Conservation (phyloP, 1,139 yeast species). For the Suhomyces choctaworum region DNA sequence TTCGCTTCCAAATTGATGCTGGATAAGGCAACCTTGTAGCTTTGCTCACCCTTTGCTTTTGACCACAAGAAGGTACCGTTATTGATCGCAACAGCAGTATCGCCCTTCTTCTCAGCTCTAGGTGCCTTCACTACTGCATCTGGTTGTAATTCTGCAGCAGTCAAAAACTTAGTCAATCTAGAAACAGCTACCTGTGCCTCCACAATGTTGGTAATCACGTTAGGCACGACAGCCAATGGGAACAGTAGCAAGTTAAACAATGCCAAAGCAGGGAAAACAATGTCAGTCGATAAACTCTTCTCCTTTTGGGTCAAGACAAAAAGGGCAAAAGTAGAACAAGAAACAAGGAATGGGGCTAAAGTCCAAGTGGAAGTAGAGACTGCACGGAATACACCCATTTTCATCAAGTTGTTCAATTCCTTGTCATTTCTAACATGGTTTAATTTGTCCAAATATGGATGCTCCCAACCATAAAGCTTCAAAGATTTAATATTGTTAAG, state of each 20-base stretch:
- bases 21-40: slow-evolving; percentile 72
- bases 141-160: slow-evolving; percentile 75
- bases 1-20: slow-evolving; percentile 67
- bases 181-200: slow-evolving; percentile 88
- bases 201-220: slow-evolving; percentile 79
- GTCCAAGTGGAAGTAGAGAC: slow-evolving; percentile 76
- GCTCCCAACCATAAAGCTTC: slow-evolving; percentile 94
- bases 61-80: slow-evolving; percentile 91
- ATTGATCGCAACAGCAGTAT: slow-evolving; percentile 64
- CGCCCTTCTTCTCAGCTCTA: slow-evolving; percentile 55
- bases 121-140: slow-evolving; percentile 71
- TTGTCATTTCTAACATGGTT: slow-evolving; percentile 83
- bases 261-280: slow-evolving; percentile 93
- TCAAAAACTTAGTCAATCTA: slow-evolving; percentile 73
- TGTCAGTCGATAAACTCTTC: slow-evolving; percentile 78
- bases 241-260: slow-evolving; percentile 81
- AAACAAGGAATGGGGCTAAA: slow-evolving; percentile 87
- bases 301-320: slow-evolving; percentile 64
- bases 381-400: slow-evolving; percentile 78
- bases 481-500: slow-evolving; percentile 88
- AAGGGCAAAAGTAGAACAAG: slow-evolving; percentile 87
- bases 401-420: slow-evolving; percentile 76
- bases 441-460: slow-evolving; percentile 72
- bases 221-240: slow-evolving; percentile 93
- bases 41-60: slow-evolving; percentile 60